phyloP scores from a whole-genome alignment of 2,329 filamentous ascomycete species.

The Colletotrichum ledebouriae region DNA sequence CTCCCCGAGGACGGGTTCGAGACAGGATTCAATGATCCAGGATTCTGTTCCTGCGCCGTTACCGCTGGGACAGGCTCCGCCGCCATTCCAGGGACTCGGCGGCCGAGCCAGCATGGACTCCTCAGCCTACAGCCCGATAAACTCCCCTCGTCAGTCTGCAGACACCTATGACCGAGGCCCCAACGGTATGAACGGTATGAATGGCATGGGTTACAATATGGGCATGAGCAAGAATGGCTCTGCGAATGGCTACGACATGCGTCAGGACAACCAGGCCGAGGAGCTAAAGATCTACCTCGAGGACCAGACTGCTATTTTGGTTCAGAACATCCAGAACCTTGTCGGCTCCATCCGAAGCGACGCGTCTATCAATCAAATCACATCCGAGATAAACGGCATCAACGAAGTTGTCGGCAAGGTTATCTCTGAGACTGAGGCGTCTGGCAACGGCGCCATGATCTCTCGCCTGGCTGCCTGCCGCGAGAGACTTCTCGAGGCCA shows the following conservation, averaged over 20 bases:
- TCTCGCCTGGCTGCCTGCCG: conserved; percentile 73
- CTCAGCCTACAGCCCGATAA: conserved; percentile 81
- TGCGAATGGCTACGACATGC: conserved; percentile 56
- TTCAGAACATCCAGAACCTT: conserved; percentile 85
- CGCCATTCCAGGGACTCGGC: conserved; percentile 70
- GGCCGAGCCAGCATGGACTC: conserved; percentile 74
- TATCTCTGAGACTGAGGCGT: conserved; percentile 73
- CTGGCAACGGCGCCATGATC: conserved; percentile 65
- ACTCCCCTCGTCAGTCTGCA: conserved; percentile 73
- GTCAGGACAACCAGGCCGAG: conserved; percentile 58
- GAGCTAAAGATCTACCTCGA: conserved; percentile 81
- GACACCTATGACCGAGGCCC: conserved; percentile 56
- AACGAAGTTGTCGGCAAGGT: conserved; percentile 78
- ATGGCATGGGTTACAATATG: conserved; percentile 55
- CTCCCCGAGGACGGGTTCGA: conserved; percentile 65
- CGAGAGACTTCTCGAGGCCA: conserved; percentile 74
- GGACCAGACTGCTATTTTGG: conserved; percentile 83
- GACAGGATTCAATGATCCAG: conserved; percentile 49
- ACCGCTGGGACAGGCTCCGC: conserved; percentile 61
- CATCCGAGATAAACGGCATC: conserved; percentile 78
- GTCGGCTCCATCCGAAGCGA: conserved; percentile 79
- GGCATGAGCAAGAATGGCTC: conserved; percentile 52
- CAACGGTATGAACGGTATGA: conserved; percentile 50
- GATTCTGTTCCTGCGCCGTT: conserved; percentile 47
- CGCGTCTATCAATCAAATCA: conserved; percentile 73